These are phyloP conservation scores for Arthroderma sp. DNA, from an alignment of 2,329 filamentous ascomycete genomes.

Conservation along the genomic window DNA sequence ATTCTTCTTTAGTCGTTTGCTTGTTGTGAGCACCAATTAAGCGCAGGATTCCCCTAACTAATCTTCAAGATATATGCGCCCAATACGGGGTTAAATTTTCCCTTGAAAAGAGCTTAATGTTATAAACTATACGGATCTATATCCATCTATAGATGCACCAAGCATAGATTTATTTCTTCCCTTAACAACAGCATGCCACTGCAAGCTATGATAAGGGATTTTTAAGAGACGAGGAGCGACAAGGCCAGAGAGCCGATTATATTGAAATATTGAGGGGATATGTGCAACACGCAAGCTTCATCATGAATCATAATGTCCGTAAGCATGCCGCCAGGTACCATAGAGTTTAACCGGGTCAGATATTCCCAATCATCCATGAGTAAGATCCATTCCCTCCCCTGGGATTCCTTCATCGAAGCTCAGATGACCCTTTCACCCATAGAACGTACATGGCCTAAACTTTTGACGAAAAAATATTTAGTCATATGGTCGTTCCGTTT, in stretches of 20 bases:
- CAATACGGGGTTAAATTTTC: too few species aligned
- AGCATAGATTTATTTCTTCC: too few species aligned
- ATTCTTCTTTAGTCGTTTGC: too few species aligned
- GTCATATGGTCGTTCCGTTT: constrained; percentile 36
- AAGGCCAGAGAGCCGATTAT: neutral
- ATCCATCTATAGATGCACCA: too few species aligned
- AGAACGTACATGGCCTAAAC: neutral
- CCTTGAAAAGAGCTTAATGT: too few species aligned
- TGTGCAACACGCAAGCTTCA: neutral
- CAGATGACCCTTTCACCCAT: neutral
- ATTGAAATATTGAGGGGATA: neutral
- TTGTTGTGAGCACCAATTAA: neutral
- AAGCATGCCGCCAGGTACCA: neutral
- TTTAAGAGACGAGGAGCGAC: neutral
- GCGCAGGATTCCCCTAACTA: neutral
- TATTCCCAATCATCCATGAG: neutral
- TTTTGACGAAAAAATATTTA: neutral
- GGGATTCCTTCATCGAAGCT: neutral
- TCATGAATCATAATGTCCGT: neutral
- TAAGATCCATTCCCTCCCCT: neutral
- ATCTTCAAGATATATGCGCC: neutral
- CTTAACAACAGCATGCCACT: neutral
- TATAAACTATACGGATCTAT: too few species aligned
- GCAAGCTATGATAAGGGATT: neutral
- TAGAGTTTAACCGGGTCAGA: neutral